Conservation (phyloP, 257 asterid genomes). For the Petrea volubilis region DNA sequence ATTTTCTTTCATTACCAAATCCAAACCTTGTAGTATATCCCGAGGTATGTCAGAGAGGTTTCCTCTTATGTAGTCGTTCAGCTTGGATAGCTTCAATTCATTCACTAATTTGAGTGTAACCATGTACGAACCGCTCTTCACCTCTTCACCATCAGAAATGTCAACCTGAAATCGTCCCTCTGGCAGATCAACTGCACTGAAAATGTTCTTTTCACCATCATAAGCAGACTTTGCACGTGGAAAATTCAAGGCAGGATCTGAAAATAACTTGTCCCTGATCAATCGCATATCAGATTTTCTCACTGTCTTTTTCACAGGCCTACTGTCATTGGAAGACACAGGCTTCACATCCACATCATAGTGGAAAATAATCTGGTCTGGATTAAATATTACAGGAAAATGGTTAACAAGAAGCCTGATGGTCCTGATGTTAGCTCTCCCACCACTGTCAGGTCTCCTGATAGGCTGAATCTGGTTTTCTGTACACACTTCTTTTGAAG, state of each 20-base stretch:
- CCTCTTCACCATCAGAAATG: conserved; percentile 46
- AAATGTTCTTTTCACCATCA: conserved; percentile 71
- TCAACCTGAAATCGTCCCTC: conserved; percentile 41
- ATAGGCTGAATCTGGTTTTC: conserved; percentile 37
- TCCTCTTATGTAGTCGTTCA: conserved; percentile 52
- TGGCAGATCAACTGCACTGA: conserved; percentile 49
- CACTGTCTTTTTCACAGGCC: conserved; percentile 23
- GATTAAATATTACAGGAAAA: conserved; percentile 49
- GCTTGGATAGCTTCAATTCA: conserved; percentile 45
- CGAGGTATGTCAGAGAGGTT: conserved; percentile 45
- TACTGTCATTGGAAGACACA: conserved; percentile 21
- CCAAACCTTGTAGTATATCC: conserved; percentile 66
- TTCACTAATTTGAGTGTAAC: conserved; percentile 45
- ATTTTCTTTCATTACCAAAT: conserved; percentile 69
- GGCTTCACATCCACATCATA: conserved; percentile 60
- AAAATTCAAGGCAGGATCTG: conserved; percentile 12
- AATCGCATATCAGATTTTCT: conserved; percentile 38
- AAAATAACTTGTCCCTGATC: conserved; percentile 43
- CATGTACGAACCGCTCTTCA: conserved; percentile 26
- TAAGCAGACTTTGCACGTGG: conserved; percentile 37
- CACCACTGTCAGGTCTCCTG: conserved; percentile 64
- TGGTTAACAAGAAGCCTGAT: conserved; percentile 61
- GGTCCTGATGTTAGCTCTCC: conserved; percentile 29
- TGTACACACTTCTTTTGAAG: background rate
- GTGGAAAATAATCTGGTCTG: conserved; percentile 38